Conservation (phyloP, 1,139 yeast species). For the Yamadazyma mexicana region DNA sequence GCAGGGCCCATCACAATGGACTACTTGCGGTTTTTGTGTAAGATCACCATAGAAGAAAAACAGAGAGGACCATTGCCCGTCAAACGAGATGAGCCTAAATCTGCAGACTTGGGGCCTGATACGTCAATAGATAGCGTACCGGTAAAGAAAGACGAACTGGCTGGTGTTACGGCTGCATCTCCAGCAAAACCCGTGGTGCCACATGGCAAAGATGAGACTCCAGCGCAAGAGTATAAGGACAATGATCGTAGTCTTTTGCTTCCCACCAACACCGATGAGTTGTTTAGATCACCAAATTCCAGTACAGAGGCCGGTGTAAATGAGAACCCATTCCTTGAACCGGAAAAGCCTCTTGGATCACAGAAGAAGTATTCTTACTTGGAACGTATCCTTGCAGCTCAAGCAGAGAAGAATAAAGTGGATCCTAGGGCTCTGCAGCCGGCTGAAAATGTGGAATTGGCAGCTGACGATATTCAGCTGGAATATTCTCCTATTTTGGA, state of each 20-base stretch:
- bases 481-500: no score
- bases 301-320: not conserved
- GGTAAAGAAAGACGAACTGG: no score
- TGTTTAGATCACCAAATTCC: conserved; percentile 8
- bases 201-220: no score
- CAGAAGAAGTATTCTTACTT: conserved; percentile 23
- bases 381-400: conserved; percentile 29
- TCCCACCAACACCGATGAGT: conserved; percentile 9
- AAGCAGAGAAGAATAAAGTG: conserved; percentile 8
- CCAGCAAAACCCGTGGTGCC: no score
- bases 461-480: no score
- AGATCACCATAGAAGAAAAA: conserved; percentile 26
- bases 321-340: conserved; percentile 6
- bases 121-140: no score
- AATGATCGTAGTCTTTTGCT: conserved; percentile 7
- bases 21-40: conserved; percentile 37
- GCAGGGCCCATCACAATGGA: conserved; percentile 43
- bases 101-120: no score
- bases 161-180: no score
- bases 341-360: not conserved
- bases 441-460: no score
- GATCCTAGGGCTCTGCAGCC: no score
- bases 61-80: not conserved
- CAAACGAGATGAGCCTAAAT: no score
- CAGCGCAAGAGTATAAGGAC: not conserved